Evolutionary conservation across 2,329 filamentous ascomycete genomes (phyloP), one percentile per base, ranked within the genome.

Genomic region (Fusarium albidum): DNA sequence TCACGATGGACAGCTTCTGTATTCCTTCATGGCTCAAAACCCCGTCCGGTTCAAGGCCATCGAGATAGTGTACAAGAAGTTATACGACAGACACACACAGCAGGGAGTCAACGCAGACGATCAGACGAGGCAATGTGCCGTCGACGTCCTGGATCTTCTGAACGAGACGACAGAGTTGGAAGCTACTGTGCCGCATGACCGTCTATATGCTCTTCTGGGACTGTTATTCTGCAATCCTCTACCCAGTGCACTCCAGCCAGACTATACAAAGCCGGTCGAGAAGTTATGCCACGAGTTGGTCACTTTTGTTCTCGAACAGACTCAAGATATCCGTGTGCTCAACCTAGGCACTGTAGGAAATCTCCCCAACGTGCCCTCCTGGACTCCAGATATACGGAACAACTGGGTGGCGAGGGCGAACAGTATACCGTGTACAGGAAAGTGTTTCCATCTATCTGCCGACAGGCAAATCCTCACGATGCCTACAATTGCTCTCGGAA

Each of bases 101-200:
- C 9, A 17, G 2, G 6, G 0, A 5, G 12, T 12, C 2, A 3
- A 1, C 2, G 0, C 10, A 9, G 14, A n/a, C 3, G 17, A 6
- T 4, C 31, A n/a, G 7, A n/a, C 59, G 0, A 47, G 4, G 3
- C 33, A 44, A 4, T 59, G 51, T 0, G 56, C 56, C 3, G 4
- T 59, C 1, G 55, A 56, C 1, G 8, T 52, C 0, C 2, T 59
- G 0, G 25, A 51, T 3, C 2, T 59, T 0, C 2, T 59, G 3
- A 55, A 46, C 5, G 55, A 59, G 11, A n/a, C 56, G 0, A 56
- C 55, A 0, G 56, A 59, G 1, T 3, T 59, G 4, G 37, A 59
- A n/a, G 56, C 56, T 6, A 59, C 56, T 0, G 41, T 59, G 2
- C 28, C 56, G 10, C 56, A 59, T 6, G 56, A 59, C 6, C 32